These are phyloP conservation scores for Sisymbrium altissimum DNA, from an alignment of 345 rosid species.

Conservation along the genomic window DNA sequence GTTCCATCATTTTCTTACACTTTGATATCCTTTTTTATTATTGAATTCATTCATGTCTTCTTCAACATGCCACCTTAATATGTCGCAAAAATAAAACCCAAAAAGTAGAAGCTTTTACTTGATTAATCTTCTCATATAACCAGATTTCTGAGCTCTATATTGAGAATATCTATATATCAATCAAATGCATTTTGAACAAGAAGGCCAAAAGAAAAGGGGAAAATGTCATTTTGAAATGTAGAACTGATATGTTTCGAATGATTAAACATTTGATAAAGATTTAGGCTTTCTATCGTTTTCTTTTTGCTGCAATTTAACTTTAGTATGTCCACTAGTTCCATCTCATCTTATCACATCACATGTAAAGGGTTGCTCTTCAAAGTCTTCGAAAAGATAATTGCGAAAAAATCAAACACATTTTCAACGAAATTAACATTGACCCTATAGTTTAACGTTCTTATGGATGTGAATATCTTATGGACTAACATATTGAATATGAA, in stretches of 20 bases:
- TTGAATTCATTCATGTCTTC: neutral
- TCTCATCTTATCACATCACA: constrained; percentile 2
- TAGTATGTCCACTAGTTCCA: neutral
- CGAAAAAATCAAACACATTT: neutral
- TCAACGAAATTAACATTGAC: neutral
- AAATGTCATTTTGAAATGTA: neutral
- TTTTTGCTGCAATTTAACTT: neutral
- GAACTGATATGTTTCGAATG: too few relatives aligned
- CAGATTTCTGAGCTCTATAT: neutral
- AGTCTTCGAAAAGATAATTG: neutral
- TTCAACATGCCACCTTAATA: neutral
- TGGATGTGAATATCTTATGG: neutral
- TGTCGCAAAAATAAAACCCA: neutral
- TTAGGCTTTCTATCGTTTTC: neutral
- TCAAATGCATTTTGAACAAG: neutral
- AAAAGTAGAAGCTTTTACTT: neutral
- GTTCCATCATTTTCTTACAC: constrained; percentile 23
- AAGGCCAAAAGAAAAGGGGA: neutral
- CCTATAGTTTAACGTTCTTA: neutral
- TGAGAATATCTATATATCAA: neutral
- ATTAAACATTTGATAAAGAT: neutral
- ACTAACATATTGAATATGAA: neutral
- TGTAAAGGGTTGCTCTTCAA: constrained; percentile 2
- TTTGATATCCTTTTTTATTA: neutral
- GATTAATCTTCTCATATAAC: neutral